phyloP scores from a whole-genome alignment of 352 stramenopile genomes.

The Globisporangium polare region DNA sequence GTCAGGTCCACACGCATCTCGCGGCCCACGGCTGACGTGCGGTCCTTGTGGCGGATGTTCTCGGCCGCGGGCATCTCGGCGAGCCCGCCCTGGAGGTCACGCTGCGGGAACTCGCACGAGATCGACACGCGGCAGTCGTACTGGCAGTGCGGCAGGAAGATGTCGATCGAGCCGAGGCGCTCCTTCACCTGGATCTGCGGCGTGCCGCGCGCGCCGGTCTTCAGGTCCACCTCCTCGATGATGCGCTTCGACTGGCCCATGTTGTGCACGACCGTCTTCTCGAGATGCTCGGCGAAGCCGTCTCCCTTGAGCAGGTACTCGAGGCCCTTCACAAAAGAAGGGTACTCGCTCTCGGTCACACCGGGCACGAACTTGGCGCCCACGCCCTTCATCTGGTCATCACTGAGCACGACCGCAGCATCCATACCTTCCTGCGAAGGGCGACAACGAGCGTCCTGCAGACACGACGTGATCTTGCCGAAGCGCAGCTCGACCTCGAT shows the following conservation, averaged over 20 bases:
- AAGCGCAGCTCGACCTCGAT: constrained; percentile 85
- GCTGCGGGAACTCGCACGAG: constrained; percentile 73
- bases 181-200: constrained; percentile 78
- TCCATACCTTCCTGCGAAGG: constrained; percentile 68
- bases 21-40: constrained; percentile 67
- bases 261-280: constrained; percentile 80
- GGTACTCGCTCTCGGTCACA: constrained; percentile 68
- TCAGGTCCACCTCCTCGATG: constrained; percentile 67
- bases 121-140: constrained; percentile 85
- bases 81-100: constrained; percentile 51
- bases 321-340: constrained; percentile 56
- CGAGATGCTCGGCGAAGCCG: constrained; percentile 65
- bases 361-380: constrained; percentile 81
- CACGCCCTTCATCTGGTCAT: constrained; percentile 72
- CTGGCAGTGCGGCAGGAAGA: constrained; percentile 82
- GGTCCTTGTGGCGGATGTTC: constrained; percentile 69
- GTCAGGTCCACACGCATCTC: constrained; percentile 84
- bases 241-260: constrained; percentile 74
- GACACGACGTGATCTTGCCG: constrained; percentile 72
- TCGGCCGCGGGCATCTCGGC: constrained; percentile 67
- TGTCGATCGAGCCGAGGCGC: constrained; percentile 75
- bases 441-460: constrained; percentile 70
- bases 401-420: constrained; percentile 64
- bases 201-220: constrained; percentile 39
- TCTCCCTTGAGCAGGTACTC: constrained; percentile 68